phyloP scores from a whole-genome alignment of 225 moss, liverwort and hornwort genomes.

The Sphagnum tenellum region DNA sequence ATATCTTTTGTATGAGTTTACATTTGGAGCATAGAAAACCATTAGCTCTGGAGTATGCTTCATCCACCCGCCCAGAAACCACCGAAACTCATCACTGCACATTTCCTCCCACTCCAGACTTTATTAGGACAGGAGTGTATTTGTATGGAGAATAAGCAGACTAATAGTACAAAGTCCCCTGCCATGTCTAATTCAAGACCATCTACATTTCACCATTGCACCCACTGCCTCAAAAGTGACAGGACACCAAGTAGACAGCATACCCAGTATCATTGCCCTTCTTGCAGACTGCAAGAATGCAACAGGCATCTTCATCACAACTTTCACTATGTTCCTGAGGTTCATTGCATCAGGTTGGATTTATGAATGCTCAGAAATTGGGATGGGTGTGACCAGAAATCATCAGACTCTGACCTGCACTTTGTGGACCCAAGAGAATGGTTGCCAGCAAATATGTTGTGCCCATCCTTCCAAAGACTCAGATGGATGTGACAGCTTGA shows the following conservation, averaged over 20 bases:
- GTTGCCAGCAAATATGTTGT: slow-evolving; percentile 66
- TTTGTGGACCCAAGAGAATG: slow-evolving; percentile 55
- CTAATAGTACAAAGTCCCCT: no score
- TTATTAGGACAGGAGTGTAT: no score
- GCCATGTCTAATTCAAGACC: no score
- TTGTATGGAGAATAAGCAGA: no score
- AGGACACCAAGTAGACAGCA: no score
- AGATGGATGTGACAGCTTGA: slow-evolving; percentile 95
- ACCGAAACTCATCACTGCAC: slow-evolving; percentile 80
- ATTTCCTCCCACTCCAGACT: neutral
- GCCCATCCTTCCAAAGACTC: slow-evolving; percentile 77
- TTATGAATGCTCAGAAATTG: neutral
- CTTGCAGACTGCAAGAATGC: no score
- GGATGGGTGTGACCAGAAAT: neutral
- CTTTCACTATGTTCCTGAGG: no score
- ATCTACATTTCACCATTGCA: no score
- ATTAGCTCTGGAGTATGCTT: slow-evolving; percentile 93
- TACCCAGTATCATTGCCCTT: no score
- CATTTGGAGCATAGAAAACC: slow-evolving; percentile 96
- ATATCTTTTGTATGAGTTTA: slow-evolving; percentile 93
- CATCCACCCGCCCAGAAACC: slow-evolving; percentile 99
- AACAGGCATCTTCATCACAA: no score
- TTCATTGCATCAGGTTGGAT: neutral
- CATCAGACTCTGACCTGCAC: slow-evolving; percentile 40
- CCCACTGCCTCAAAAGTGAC: no score